Conservation (phyloP, 305 asterid species). For the Andrographis paniculata region DNA sequence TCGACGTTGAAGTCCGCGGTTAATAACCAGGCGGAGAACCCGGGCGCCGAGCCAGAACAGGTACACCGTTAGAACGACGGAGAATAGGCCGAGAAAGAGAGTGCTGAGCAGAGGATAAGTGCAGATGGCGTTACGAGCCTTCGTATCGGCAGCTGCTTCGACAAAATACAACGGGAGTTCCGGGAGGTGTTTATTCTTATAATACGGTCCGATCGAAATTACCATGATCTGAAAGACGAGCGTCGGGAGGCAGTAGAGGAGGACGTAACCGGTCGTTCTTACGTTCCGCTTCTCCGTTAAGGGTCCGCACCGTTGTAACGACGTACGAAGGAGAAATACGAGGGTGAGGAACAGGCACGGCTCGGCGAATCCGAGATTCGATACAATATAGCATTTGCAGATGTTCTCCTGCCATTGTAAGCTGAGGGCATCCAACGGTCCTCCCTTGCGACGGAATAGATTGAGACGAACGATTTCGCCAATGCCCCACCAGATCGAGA, state of each 20-base stretch:
- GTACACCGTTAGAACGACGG: conserved; percentile 34
- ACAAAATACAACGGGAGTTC: conserved; percentile 56
- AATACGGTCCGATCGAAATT: conserved; percentile 45
- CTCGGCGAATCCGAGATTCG: conserved; percentile 65
- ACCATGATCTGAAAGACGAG: conserved; percentile 62
- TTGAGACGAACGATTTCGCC: conserved; percentile 54
- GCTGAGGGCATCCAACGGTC: conserved; percentile 33
- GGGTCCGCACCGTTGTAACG: conserved; percentile 48
- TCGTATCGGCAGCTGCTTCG: conserved; percentile 20
- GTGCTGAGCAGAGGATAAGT: conserved; percentile 57
- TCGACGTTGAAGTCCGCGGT: conserved; percentile 57
- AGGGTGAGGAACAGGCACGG: conserved; percentile 64
- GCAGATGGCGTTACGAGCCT: conserved; percentile 34
- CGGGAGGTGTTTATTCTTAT: conserved; percentile 22
- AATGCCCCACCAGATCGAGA: conserved; percentile 53
- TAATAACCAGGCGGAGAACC: conserved; percentile 47
- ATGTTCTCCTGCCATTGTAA: conserved; percentile 49
- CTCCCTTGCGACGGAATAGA: conserved; percentile 41
- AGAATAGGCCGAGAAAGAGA: conserved; percentile 47
- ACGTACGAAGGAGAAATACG: conserved; percentile 54
- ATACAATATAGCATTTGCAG: conserved; percentile 61
- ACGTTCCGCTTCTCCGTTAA: conserved; percentile 47
- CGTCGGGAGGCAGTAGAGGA: conserved; percentile 56
- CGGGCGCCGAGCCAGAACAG: conserved; percentile 46
- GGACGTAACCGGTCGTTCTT: conserved; percentile 48